Percentiles rank a stretch among this genome's conserved stretches.
phyloP scores from a whole-genome alignment of 2,329 filamentous ascomycete genomes.

The Monosporascus ibericus region DNA sequence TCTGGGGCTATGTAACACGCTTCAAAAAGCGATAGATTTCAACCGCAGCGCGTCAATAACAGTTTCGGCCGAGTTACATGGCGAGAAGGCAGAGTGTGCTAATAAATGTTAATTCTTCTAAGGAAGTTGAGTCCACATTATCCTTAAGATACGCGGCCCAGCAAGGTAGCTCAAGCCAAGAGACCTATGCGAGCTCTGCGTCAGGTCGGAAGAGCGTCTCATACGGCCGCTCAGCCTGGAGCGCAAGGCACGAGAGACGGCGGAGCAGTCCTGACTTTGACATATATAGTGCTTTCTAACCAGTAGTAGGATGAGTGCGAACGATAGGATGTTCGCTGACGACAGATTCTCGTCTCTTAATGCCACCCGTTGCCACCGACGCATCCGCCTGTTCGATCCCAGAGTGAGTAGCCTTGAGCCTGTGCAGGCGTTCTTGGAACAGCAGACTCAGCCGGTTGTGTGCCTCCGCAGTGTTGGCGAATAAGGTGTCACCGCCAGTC shows the following conservation, averaged over 20 bases:
- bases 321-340: conserved; percentile 71
- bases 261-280: conserved; percentile 72
- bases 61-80: no score
- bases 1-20: no score
- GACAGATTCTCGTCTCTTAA: conserved; percentile 71
- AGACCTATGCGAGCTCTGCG: no score
- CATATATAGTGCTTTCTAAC: conserved; percentile 74
- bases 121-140: no score
- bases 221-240: conserved; percentile 71
- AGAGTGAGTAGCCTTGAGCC: conserved; percentile 74
- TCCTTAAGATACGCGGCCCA: no score
- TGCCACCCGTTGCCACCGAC: conserved; percentile 58
- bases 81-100: no score
- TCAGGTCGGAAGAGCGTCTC: conserved; percentile 53
- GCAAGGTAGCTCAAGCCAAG: no score
- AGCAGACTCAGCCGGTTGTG: conserved; percentile 74
- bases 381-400: conserved; percentile 73
- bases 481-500: conserved; percentile 79
- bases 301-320: conserved; percentile 73
- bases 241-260: conserved; percentile 76
- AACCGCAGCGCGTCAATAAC: no score
- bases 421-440: conserved; percentile 75
- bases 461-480: conserved; percentile 71
- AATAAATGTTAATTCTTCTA: no score
- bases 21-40: no score